Evolutionary conservation across 1,284 basidiomycete genomes (phyloP), one percentile per base, ranked within the genome.

Genomic region (Flammula alnicola): DNA sequence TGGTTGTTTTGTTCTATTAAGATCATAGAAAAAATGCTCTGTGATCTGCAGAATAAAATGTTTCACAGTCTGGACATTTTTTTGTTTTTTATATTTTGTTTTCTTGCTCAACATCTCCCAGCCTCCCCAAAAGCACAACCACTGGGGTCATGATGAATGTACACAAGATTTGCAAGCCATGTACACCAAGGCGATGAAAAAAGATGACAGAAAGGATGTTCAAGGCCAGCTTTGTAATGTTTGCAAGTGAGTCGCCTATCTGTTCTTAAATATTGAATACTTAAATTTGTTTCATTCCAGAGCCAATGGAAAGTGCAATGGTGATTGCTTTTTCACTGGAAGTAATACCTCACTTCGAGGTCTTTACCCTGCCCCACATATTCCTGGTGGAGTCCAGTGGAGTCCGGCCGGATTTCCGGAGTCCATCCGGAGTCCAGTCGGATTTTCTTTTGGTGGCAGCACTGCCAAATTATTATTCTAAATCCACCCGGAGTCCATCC

Each of bases 221-320:
- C 30, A 51, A 22, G 57, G 57, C 3, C 19, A 53, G 38, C 16
- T 31, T 22, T 59, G 57, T 25, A 29, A 51, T 2, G 48, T 53
- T 10, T 59, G 55, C 57, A 36, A 27, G 57, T 59, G 25, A 37
- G 54, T 56, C n/a, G 16, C 31, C 10, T 27, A 6, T 42, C 11
- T 32, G 16, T n/a, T 29, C 35, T 38, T 19, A 20, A 16, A 9
- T 46, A 12, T 32, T 29, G n/a, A n/a, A 16, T 12, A 1, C 44
- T 39, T 3, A 20, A 16, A 14, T 22, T 25, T 20, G 2, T 26
- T 29, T n/a, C 26, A 16, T 27, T 16, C 22, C 8, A 43, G 47
- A 23, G 19, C 23, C 14, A 30, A n/a, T n/a, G 32, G 40, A n/a
- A 43, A 29, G 20, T 17, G 10, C 5, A 31, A 42, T 20, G 47